Base-by-base conservation (phyloP, 1,284 basidiomycete genomes). In the Pyrrhoderma lamaoense region DNA sequence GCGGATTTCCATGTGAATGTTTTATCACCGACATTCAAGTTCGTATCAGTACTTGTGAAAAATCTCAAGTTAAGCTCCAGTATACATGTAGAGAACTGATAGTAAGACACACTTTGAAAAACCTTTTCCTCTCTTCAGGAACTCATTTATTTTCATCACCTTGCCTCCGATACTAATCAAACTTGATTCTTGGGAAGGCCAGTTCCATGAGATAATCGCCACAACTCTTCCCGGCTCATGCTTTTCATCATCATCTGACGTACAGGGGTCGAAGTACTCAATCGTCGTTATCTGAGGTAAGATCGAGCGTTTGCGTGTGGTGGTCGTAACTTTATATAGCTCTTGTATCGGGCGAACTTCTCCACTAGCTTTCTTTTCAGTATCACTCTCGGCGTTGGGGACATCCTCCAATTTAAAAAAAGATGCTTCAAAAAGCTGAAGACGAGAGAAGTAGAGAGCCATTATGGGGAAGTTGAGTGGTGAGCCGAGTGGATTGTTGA, bases 361-460 rank as follows among this genome's bases (percentile, higher is more conserved):
- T 18, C 11, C 23, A 13, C 48, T 39, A 21, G 35, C 38, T n/a
- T 31, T 9, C 40, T 25, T 16, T 19, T 16, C 35, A 16, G 23
- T 42, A 31, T 31, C 27, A n/a, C n/a, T n/a, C 11, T 5, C 27
- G 27, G 27, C 11, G 5, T 11, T 31, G 11, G 27, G 27, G 5
- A 5, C 27, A 31, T 31, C 27, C 27, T 31, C 27, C 11, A 39
- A 23, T 9, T 16, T 27, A n/a, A 42, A 22, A 23, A 49, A 42
- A 27, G 48, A 49, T 14, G 48, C 42, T n/a, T 49, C 39, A 11
- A 49, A 42, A 16, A 49, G 31, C 11, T 23, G 48, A 8, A 38
- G 48, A 18, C 48, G 48, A n/a, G 48, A 49, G 31, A 49, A 49
- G n/a, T 49, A 49, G 11, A 49, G 48, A 27, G 22, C 39, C 39